Evolutionary conservation across 192 early-diverging fungal species (phyloP), one percentile per base, ranked within the genome.

Genomic region (Coemansia sp.): DNA sequence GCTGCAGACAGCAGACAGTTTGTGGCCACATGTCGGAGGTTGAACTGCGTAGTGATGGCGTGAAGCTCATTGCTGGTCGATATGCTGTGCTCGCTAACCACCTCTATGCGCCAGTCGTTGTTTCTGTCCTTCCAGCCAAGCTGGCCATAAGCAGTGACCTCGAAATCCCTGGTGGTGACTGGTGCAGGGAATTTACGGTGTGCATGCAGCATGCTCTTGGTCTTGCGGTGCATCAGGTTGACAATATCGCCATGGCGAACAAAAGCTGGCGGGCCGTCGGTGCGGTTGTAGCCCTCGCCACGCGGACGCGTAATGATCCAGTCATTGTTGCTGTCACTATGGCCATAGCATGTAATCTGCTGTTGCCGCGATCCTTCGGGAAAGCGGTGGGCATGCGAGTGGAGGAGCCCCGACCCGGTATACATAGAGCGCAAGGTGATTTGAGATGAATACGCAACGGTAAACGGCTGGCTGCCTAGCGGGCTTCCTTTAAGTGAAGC

Each of bases 291-390:
- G 7, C 60, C 74, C 38, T 21, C 28, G 3, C 42, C 45, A 9
- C 61, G 57, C 31, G 81, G 70, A 42, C 72, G 50, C 7, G 83
- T 61, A 20, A 71, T 71, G 68, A 84, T 81, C 51, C 77, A 84
- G 49, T 82, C 73, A 71, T 86, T 87, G 68, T 93, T 92, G 42
- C 59, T 40, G 56, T 97, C 93, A 5, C 62, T 64, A 59, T 88
- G 83, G 14, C 75, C 74, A 63, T 92, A 91, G 47, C 88, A 88
- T 6, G 87, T 92, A 17, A 96, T 87, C 67, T 96, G 94, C 57
- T 93, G 90, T 49, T 87, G 82, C 28, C 83, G 79, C 56, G 86
- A 87, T 11, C 75, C 76, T 6, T 79, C 71, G 9, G 85, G 83
- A 61, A 85, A 85, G 11, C 46, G 23, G 55, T 81, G 79, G 21